Base-by-base conservation (phyloP, 768 basidiomycete genomes). In the Pisolithus marmoratus region DNA sequence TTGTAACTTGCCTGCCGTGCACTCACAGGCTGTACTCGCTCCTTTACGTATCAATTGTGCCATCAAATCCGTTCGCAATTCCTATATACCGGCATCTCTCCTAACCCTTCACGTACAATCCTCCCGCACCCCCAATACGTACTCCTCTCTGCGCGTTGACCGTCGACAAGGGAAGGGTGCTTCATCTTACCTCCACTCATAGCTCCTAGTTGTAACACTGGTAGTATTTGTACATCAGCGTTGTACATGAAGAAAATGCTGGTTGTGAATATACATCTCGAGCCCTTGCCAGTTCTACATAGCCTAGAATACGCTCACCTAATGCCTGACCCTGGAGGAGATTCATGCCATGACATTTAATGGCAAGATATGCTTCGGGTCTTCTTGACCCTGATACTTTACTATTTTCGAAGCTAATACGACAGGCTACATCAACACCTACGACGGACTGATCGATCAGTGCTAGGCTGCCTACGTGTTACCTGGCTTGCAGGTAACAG, bases 141-240 rank as follows among this genome's bases (percentile, higher is more conserved):
- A 26, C 26, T 5, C 19, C n/a, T 41, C 19, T 41, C n/a, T n/a
- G 17, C 26, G 26, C 17, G 43, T 26, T 45, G 43, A 29, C 8
- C 43, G 43, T 29, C 17, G 26, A 24, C 26, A 26, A 26, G 12
- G 12, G 43, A 27, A 44, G 26, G 14, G 43, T 26, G 19, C 5
- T 17, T 24, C 43, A 19, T 9, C 7, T 45, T 29, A 26, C 43
- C 24, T 45, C 23, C 27, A 45, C 43, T 45, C 15, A 45, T 26
- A 45, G 24, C 43, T 45, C 23, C 15, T 26, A 45, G 24, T 8
- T 45, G 43, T 45, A 45, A 45, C 23, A 27, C 43, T 45, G 43
- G 43, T 45, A 45, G 22, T 26, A 45, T 45, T 26, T 45, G 43
- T 45, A 45, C 43, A 45, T 45, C 43, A 45, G 43, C n/a, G 26